Conservation (phyloP, 805 yeast species). For the Ogataea zsoltii region DNA sequence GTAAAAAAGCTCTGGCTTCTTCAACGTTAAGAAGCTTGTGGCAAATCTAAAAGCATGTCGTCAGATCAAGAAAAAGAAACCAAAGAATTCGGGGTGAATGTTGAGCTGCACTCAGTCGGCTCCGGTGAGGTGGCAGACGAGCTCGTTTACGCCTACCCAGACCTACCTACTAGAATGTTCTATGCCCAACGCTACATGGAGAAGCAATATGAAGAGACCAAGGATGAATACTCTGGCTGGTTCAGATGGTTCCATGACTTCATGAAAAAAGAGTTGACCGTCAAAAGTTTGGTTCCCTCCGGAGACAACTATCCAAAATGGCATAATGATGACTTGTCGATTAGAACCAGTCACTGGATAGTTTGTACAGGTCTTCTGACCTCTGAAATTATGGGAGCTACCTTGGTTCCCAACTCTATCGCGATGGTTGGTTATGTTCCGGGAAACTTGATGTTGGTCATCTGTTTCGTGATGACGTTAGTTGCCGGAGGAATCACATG, state of each 20-base stretch:
- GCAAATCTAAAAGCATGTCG: background rate
- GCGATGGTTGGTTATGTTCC: slow-evolving; percentile 19
- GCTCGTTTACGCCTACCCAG: slow-evolving; percentile 4
- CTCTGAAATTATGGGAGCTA: slow-evolving; percentile 27
- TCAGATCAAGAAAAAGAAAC: background rate
- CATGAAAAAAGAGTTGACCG: slow-evolving; percentile 11
- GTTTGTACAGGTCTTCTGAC: slow-evolving; percentile 23
- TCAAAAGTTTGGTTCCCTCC: slow-evolving; percentile 8
- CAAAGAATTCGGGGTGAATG: background rate
- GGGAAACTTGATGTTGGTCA: slow-evolving; percentile 15
- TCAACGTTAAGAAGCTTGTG: no score
- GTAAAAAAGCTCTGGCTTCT: no score
- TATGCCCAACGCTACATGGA: slow-evolving; percentile 27
- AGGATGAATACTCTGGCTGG: background rate
- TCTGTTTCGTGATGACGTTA: slow-evolving; percentile 32
- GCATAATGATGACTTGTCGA: slow-evolving; percentile 16
- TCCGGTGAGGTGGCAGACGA: slow-evolving; percentile 2
- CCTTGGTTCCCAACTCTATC: slow-evolving; percentile 17
- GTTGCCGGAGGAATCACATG: slow-evolving; percentile 42
- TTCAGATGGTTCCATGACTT: slow-evolving; percentile 12
- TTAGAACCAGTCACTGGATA: slow-evolving; percentile 24
- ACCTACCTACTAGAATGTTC: slow-evolving; percentile 18
- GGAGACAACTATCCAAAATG: slow-evolving; percentile 17
- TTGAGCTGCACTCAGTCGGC: slow-evolving; percentile 1
- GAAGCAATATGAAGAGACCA: slow-evolving; percentile 16